phyloP scores from a whole-genome alignment of 192 early-diverging fungal species.

The Dispira parvispora region DNA sequence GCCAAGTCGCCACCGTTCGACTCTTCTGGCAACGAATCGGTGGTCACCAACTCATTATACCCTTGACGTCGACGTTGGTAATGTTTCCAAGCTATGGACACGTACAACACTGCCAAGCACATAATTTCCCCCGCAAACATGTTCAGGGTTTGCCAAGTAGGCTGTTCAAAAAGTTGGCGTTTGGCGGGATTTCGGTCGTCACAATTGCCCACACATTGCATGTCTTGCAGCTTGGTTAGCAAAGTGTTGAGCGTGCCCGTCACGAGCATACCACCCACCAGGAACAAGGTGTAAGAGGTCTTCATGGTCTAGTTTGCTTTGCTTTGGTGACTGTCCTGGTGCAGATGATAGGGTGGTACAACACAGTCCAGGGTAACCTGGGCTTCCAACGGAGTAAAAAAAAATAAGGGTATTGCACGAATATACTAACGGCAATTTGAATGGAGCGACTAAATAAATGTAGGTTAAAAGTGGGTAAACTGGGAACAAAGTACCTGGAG shows the following conservation, averaged over 20 bases:
- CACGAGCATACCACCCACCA: constrained; percentile 57
- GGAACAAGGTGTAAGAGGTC: constrained; percentile 20
- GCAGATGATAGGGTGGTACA: too few species aligned
- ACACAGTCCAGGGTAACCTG: too few species aligned
- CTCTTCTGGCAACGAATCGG: background rate
- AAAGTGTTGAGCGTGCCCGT: constrained; percentile 67
- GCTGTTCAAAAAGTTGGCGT: constrained; percentile 79
- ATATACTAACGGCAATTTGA: too few species aligned
- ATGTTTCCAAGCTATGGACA: constrained; percentile 16
- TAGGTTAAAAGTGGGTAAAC: too few species aligned
- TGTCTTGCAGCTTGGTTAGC: constrained; percentile 79
- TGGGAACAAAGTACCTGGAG: too few species aligned
- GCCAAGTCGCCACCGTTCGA: background rate
- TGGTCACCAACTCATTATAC: background rate
- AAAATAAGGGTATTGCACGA: too few species aligned
- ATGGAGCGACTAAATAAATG: too few species aligned
- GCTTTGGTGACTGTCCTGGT: too few species aligned
- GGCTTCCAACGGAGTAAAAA: too few species aligned
- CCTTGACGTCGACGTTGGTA: constrained; percentile 16
- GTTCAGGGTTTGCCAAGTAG: constrained; percentile 92
- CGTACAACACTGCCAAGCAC: constrained; percentile 51
- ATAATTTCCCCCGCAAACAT: constrained; percentile 92
- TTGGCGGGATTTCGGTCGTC: constrained; percentile 49
- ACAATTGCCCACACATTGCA: constrained; percentile 82
- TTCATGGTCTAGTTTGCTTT: background rate